Base-by-base conservation (phyloP, 306 rosid species). In the Adenanthera pavonina region DNA sequence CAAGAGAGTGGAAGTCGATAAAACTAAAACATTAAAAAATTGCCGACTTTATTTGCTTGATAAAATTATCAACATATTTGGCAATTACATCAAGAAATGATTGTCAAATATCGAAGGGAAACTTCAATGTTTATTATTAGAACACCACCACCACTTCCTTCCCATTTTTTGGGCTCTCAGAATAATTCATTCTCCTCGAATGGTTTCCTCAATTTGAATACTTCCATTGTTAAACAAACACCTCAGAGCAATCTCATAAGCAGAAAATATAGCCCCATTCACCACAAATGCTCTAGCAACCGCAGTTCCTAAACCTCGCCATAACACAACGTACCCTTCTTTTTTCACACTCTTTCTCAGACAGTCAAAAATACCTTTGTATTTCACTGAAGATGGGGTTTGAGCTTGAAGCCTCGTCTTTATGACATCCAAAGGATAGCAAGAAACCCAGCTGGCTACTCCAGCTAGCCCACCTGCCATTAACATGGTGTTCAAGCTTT, bases 301-400 rank as follows among this genome's bases (percentile, higher is more conserved):
- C 2, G 97, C 90, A 41, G 98, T 94, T 78, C 97, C 97, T 76
- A 94, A 71, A 40, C 98, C 98, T 5, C 97, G 82, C 89, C 91
- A 92, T 14, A 94, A 68, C 68, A 92, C 94, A 0, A 17, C 8
- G 5, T 85, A 83, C 5, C 98, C 98, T 62, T 92, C 98, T 65
- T 85, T 85, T 2, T 57, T 75, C 1, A 91, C 80, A 19, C 94
- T 92, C 88, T 88, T 94, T 40, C 48, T 79, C 36, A 94, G 72
- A 72, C 97, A 94, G 76, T 94, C 97, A 30, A 60, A 41, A 16
- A 94, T 90, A 13, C 97, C 95, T 2, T 49, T 69, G 78, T 94
- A 94, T 74, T 89, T 91, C 8, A 79, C 33, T 4, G 89, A 85
- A 75, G 80, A 71, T 3, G 69, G 72, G 52, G 95, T 86, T 44